Base-by-base conservation (phyloP, 1,284 basidiomycete species). In the Austroboletus novae-zelandiae region DNA sequence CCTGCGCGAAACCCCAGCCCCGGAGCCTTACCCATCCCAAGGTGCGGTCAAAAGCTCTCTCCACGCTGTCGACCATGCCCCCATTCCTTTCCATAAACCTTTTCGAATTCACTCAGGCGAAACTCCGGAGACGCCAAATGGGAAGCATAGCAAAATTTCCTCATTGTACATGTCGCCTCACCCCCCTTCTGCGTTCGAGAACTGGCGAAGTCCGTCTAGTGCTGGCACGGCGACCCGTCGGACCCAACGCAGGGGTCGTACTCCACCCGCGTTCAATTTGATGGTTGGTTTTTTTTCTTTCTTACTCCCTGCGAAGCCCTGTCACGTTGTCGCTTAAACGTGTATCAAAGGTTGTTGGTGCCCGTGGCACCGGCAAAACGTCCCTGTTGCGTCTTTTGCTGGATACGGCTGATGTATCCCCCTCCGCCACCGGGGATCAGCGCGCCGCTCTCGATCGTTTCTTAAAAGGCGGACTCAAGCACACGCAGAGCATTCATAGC, bases 241-340 rank as follows among this genome's bases (percentile, higher is more conserved):
- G 53, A 77, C 74, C 54, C 81, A 82, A 61, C 80, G 84, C 57
- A 78, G 81, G 59, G 71, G 74, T 53, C 79, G 83, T 44, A 69
- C 79, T n/a, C 76, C 86, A 14, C 85, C 87, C 9, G 86, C 86
- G 5, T 91, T 91, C 73, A 92, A 91, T 61, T 67, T 91, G 46
- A 90, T 91, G 87, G 88, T 89, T 56, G 20, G 67, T 52, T 17
- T 30, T 27, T 25, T 25, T 23, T 23, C 20, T 23, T 23, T 23
- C 20, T 23, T 23, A 9, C 25, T 29, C 14, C 14, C 11, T 34
- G 13, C 9, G 1, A 10, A 7, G 3, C 10, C 3, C 20, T 23
- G 7, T 35, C 13, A n/a, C 17, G n/a, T 45, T 11, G 37, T 50
- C 23, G 25, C 43, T 55, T 43, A 54, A 34, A 52, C 17, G 20